A percentile compares a stretch with the other conserved stretches of the same genome.
Conservation (phyloP, 768 basidiomycete genomes). For the Dentipellis fragilis region DNA sequence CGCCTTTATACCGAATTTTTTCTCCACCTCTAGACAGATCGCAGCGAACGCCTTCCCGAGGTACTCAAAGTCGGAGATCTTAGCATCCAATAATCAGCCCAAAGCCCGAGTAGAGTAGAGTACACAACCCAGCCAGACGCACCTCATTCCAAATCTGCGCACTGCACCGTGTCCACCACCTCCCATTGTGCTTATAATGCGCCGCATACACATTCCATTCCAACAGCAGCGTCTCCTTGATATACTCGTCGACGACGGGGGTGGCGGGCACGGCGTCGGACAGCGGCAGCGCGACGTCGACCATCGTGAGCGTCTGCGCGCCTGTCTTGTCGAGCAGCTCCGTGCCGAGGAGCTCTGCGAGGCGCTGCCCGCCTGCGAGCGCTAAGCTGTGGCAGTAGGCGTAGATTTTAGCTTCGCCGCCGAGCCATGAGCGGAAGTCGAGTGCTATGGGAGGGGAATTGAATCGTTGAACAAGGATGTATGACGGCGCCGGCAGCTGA, state of each 20-base stretch:
- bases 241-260: slow-evolving; percentile 7
- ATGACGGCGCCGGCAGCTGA: not conserved
- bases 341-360: slow-evolving; percentile 56
- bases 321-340: slow-evolving; percentile 43
- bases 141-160: slow-evolving; percentile 31
- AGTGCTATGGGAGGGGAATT: slow-evolving; percentile 36
- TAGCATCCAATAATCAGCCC: not conserved
- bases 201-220: slow-evolving; percentile 22
- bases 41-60: slow-evolving; percentile 14
- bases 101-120: too few relatives aligned
- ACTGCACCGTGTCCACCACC: slow-evolving; percentile 27
- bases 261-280: slow-evolving; percentile 15
- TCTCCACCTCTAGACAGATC: slow-evolving; percentile 15
- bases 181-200: slow-evolving; percentile 20
- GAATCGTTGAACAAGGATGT: not conserved
- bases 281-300: slow-evolving; percentile 36
- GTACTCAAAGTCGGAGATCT: slow-evolving; percentile 21
- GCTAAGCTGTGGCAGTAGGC: slow-evolving; percentile 64
- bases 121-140: not conserved
- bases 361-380: slow-evolving; percentile 46
- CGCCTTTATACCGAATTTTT: too few relatives aligned
- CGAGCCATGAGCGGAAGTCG: slow-evolving; percentile 62
- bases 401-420: slow-evolving; percentile 67
- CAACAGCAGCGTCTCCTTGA: slow-evolving; percentile 18
- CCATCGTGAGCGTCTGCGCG: slow-evolving; percentile 66